Evolutionary conservation across 192 early-diverging fungal genomes (phyloP).

Genomic region (Podila horticola): DNA sequence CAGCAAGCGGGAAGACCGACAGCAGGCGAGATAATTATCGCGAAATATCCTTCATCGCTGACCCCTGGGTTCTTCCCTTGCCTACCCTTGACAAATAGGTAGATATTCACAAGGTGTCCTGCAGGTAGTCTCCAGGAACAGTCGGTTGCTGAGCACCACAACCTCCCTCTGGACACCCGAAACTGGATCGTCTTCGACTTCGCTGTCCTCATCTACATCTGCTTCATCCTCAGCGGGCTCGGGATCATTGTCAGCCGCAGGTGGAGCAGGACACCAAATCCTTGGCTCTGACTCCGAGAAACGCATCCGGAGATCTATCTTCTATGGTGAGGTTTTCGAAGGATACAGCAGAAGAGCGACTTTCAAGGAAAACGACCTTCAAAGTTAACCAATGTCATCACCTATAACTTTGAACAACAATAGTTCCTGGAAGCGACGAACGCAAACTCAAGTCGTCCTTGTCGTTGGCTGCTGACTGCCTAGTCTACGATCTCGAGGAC

Average conservation of each 20-base stretch:
- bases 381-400: background rate
- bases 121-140: background rate
- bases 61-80: background rate
- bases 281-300: constrained; percentile 27
- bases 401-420: background rate
- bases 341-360: too few relatives aligned
- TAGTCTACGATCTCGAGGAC: constrained; percentile 95
- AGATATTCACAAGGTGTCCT: background rate
- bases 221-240: background rate
- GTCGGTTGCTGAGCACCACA: constrained; percentile 16
- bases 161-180: background rate
- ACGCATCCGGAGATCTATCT: constrained; percentile 49
- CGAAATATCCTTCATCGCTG: background rate
- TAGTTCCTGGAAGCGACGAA: constrained; percentile 88
- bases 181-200: constrained; percentile 8
- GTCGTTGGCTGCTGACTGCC: constrained; percentile 74
- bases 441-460: constrained; percentile 87
- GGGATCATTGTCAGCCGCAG: background rate
- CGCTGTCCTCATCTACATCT: constrained; percentile 1
- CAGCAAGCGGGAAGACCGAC: background rate
- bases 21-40: background rate
- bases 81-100: background rate
- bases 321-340: constrained; percentile 27
- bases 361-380: too few relatives aligned
- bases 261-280: background rate